Base-by-base conservation (phyloP, 2,329 filamentous ascomycete species). In the Graphilbum ipis-grandicollis region DNA sequence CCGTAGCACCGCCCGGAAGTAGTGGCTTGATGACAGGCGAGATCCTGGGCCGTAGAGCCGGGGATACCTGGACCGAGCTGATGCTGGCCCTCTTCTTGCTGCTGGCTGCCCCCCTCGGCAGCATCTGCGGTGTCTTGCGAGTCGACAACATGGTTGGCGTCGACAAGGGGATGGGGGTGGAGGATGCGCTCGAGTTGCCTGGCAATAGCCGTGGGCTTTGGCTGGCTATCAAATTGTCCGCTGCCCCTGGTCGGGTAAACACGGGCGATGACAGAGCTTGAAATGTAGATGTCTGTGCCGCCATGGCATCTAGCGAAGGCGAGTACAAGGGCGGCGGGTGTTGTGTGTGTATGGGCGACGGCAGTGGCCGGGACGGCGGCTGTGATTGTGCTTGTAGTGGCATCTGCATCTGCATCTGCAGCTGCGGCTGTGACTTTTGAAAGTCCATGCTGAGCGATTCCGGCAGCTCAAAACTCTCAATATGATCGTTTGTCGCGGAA, bases 11-110 rank as follows among this genome's bases (percentile, higher is more conserved):
- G 9, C 58, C 65, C 4, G 85, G 84, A 33, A 94, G 67, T 18
- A 94, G 57, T 9, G 90, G 88, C 53, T 93, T 93, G 54, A 98
- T 93, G 53, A 75, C 93, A 3, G 88, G 90, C 19, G 86, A 94
- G 43, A 96, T 94, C 53, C 74, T 81, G 2, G 90, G 90, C 21
- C 83, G 66, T 26, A 96, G 57, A 14, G 88, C 86, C 6, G 90
- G 88, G 31, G 85, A 93, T 9, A 79, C 72, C n/a, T 86, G 75
- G 7, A 76, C 70, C 2, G 80, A 82, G 48, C 68, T 71, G 21
- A 75, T 63, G 47, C 80, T 86, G 17, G 66, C 59, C 41, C 83
- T 68, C 56, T 86, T 90, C 50, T 79, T 79, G 42, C 60, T 63
- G n/a, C n/a, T n/a, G n/a, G n/a, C n/a, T 4, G 39, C 21, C 19